Evolutionary conservation across 192 early-diverging fungal species (phyloP), one percentile per base, ranked within the genome.

Genomic region (Helicostylum pulchrum): DNA sequence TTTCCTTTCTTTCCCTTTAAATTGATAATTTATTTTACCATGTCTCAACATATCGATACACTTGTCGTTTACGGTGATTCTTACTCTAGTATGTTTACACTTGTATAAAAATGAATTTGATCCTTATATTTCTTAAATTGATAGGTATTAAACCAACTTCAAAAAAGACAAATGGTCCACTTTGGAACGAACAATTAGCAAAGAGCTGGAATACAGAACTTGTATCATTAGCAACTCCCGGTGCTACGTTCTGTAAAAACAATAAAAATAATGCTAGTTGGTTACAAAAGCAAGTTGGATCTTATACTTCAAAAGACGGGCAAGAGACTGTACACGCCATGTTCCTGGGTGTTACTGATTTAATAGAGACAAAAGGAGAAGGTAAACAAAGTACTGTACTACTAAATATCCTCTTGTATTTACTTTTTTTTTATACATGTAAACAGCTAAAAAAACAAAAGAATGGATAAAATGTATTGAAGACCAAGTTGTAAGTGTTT

Each of bases 21-120:
- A 39, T 26, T 21, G 47, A 47, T 19, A 56, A 2, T 26, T 26
- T 26, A 26, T 26, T 26, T 26, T 26, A 26, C 2, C 26, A 67
- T 59, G 56, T 32, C 53, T 19, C 19, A 26, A 26, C 2, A 26
- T 26, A 26, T 61, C n/a, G 31, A 51, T 23, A 14, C 51, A 19
- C 44, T 70, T 30, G 62, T 46, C 39, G 66, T 76, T 21, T 71
- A 71, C 39, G 74, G 74, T 39, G 74, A 76, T 49, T 76, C 74
- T 30, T 76, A 76, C 32, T 71, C 74, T 56, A 65, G 74, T 71
- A 67, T 45, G 19, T 2, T 31, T 7, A 43, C 1, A 5, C 8
- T 52, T 11, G 2, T 8, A 31, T 1, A 31, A 4, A 61, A 14
- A 44, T 17, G 6, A 2, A 20, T 39, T 23, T 30, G 11, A 19